A percentile compares a stretch with the other conserved stretches of the same genome.
phyloP scores from a whole-genome alignment of 1,139 yeast genomes.

The Kodamaea sp. region DNA sequence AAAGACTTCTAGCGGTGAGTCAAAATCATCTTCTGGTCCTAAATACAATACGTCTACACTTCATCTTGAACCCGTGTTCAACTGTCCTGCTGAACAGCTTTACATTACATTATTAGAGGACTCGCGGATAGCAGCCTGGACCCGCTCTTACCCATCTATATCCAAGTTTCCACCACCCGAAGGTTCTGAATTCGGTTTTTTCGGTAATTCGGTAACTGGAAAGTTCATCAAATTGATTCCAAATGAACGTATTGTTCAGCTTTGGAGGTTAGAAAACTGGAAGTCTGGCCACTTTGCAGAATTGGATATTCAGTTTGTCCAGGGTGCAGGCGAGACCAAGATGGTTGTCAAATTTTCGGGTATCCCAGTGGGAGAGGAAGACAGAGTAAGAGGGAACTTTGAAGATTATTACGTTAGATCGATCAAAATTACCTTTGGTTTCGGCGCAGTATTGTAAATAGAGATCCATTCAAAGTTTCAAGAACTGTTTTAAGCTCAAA shows the following conservation, averaged over 20 bases:
- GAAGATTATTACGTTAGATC: slow-evolving; percentile 86
- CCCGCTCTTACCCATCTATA: slow-evolving; percentile 72
- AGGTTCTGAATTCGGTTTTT: slow-evolving; percentile 67
- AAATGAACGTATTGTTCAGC: slow-evolving; percentile 61
- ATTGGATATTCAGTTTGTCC: slow-evolving; percentile 63
- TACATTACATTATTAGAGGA: slow-evolving; percentile 76
- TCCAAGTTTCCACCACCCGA: slow-evolving; percentile 51
- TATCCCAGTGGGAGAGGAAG: slow-evolving; percentile 98
- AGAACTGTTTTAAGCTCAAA: too few species aligned
- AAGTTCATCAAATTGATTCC: slow-evolving; percentile 60
- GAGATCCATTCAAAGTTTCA: not conserved
- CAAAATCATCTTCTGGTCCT: slow-evolving; percentile 45
- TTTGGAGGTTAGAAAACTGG: slow-evolving; percentile 93
- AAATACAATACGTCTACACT: slow-evolving; percentile 79
- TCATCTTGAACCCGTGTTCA: slow-evolving; percentile 77
- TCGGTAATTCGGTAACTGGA: slow-evolving; percentile 89
- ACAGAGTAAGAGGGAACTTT: slow-evolving; percentile 79
- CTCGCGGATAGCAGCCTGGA: slow-evolving; percentile 83
- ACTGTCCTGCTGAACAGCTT: slow-evolving; percentile 83
- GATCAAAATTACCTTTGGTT: slow-evolving; percentile 89
- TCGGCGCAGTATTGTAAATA: slow-evolving; percentile 73
- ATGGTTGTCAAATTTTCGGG: slow-evolving; percentile 81
- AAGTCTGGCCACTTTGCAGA: slow-evolving; percentile 76
- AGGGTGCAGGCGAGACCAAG: slow-evolving; percentile 80
- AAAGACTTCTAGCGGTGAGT: slow-evolving; percentile 1